Conservation (phyloP, 345 rosid species). For the Eutrema japonicum region DNA sequence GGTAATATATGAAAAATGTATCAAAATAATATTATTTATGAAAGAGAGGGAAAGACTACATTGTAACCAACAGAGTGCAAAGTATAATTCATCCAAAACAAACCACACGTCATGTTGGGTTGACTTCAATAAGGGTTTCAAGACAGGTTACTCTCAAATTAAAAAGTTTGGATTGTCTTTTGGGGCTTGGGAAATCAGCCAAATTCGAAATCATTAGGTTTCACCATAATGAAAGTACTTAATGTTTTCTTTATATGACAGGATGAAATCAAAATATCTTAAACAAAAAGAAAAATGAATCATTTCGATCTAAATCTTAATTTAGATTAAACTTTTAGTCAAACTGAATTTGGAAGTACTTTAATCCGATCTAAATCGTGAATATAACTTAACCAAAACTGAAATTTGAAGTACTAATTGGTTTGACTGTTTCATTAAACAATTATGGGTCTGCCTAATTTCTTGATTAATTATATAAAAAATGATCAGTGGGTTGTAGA, state of each 20-base stretch:
- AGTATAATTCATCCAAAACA: neutral
- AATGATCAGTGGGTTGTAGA: neutral
- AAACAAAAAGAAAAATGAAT: neutral
- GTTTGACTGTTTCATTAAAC: constrained; percentile 22
- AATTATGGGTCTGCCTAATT: constrained; percentile 8
- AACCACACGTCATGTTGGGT: constrained; percentile 5
- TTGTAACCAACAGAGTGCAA: too few species aligned
- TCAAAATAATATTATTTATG: too few species aligned
- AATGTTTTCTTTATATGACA: neutral
- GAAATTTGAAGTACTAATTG: constrained; percentile 8
- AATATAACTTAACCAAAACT: constrained; percentile 11
- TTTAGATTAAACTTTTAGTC: neutral
- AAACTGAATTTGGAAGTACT: neutral
- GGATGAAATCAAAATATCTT: neutral
- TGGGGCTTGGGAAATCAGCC: neutral
- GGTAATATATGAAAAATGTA: too few species aligned
- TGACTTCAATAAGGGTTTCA: neutral
- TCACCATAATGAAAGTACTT: neutral
- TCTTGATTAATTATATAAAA: neutral
- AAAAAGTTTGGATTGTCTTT: neutral
- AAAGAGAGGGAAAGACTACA: too few species aligned
- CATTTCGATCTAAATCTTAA: neutral
- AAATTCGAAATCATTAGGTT: constrained; percentile 1
- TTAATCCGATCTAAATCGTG: neutral
- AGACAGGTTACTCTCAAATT: neutral